These are phyloP conservation scores for Penicillium decumbens DNA, from an alignment of 2,329 filamentous ascomycete species.

Conservation along the genomic window DNA sequence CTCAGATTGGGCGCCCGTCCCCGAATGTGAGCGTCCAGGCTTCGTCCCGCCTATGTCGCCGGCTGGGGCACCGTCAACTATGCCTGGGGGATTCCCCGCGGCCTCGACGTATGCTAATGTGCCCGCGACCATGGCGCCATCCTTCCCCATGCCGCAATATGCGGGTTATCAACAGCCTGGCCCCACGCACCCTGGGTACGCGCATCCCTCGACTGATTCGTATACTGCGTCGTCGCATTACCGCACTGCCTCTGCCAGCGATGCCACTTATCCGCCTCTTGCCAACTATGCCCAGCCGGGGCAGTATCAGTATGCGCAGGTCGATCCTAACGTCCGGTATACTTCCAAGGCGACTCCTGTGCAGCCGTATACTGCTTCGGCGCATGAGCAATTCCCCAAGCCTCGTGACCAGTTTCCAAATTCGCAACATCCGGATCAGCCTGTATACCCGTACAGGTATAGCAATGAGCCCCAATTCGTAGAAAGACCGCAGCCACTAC, in stretches of 20 bases:
- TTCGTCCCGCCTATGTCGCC: constrained; percentile 40
- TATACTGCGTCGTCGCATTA: constrained; percentile 29
- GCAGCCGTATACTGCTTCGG: constrained; percentile 24
- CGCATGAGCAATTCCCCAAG: constrained; percentile 27
- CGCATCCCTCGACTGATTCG: constrained; percentile 19
- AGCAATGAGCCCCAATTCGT: constrained; percentile 18
- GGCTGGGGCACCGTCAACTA: constrained; percentile 17
- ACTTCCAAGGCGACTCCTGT: constrained; percentile 27
- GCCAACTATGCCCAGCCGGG: constrained; percentile 30
- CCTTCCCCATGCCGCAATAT: constrained; percentile 33
- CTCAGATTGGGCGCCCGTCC: constrained; percentile 37
- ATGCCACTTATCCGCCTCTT: constrained; percentile 13
- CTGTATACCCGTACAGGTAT: constrained; percentile 21
- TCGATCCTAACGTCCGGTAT: constrained; percentile 40
- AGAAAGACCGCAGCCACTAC: constrained; percentile 3
- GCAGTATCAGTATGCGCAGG: constrained; percentile 39
- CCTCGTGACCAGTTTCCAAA: constrained; percentile 25
- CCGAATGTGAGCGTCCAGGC: constrained; percentile 39
- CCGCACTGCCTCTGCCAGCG: constrained; percentile 27
- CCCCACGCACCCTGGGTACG: constrained; percentile 17
- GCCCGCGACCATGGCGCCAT: constrained; percentile 17
- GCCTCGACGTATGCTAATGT: constrained; percentile 21
- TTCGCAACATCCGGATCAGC: constrained; percentile 13
- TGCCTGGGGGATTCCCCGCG: constrained; percentile 33
- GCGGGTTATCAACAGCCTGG: constrained; percentile 21